These are phyloP conservation scores for Cryptococcus deneoformans DNA, from an alignment of 1,284 basidiomycete genomes.

Conservation along the genomic window DNA sequence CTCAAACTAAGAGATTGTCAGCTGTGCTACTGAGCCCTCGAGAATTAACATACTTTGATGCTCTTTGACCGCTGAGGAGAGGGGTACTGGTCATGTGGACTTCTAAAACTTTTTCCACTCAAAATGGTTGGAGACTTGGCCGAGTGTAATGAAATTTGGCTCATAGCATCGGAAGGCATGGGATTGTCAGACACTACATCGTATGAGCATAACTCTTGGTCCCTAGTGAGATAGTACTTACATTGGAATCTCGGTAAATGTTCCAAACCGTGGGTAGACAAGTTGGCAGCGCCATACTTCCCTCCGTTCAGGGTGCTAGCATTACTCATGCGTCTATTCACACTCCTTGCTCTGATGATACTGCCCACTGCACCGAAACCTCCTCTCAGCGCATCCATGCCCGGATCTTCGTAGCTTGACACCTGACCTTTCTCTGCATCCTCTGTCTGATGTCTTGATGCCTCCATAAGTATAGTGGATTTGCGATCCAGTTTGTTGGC, in stretches of 20 bases:
- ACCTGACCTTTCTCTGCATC: constrained; percentile 49
- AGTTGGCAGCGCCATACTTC: constrained; percentile 11
- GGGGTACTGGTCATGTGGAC: constrained; percentile 4
- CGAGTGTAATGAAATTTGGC: constrained; percentile 37
- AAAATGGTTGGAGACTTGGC: constrained; percentile 10
- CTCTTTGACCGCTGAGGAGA: constrained; percentile 22
- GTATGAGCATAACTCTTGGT: neutral
- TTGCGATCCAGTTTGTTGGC: constrained; percentile 66
- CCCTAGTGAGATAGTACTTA: constrained; percentile 18
- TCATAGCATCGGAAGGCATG: constrained; percentile 42
- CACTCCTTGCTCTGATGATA: constrained; percentile 72
- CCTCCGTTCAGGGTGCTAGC: constrained; percentile 19
- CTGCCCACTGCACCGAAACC: constrained; percentile 84
- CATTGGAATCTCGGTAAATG: constrained; percentile 38
- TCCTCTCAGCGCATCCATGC: constrained; percentile 84
- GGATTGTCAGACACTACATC: constrained; percentile 45
- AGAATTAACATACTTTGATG: constrained; percentile 29
- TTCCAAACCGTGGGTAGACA: constrained; percentile 37
- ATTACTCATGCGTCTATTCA: constrained; percentile 30
- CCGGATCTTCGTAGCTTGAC: constrained; percentile 55
- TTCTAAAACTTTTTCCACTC: constrained; percentile 7
- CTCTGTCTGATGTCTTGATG: constrained; percentile 65
- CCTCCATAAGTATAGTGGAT: constrained; percentile 79
- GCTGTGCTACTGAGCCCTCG: neutral
- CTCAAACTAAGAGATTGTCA: constrained; percentile 11